These are phyloP conservation scores for Rubroshorea leprosula DNA, from an alignment of 345 rosid species.

Conservation along the genomic window DNA sequence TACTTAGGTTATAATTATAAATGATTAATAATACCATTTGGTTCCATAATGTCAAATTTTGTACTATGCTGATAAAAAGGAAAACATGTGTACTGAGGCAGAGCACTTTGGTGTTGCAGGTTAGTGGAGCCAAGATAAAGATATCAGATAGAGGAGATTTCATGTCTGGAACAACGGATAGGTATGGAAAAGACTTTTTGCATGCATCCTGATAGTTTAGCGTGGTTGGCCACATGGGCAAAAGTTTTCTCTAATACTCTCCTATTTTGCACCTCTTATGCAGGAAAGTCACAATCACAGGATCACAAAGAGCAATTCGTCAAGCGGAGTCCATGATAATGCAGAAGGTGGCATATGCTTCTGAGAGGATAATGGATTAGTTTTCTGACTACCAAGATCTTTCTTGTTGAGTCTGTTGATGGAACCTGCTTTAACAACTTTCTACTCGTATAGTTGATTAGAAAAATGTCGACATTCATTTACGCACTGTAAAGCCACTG, in stretches of 20 bases:
- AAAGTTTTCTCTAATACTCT: background rate
- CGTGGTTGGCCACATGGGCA: too few species aligned
- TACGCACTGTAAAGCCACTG: slow-evolving; percentile 2
- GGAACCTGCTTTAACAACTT: slow-evolving; percentile 9
- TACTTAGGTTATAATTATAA: too few species aligned
- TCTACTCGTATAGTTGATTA: slow-evolving; percentile 8
- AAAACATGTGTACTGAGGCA: slow-evolving; percentile 9
- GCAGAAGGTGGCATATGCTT: slow-evolving; percentile 86
- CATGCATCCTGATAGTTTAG: too few species aligned
- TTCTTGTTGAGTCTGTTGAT: slow-evolving; percentile 18
- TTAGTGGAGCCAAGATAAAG: slow-evolving; percentile 84
- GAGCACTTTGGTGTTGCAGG: slow-evolving; percentile 36
- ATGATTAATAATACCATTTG: background rate
- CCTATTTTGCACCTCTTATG: slow-evolving; percentile 1
- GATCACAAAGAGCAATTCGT: slow-evolving; percentile 77
- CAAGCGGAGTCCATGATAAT: slow-evolving; percentile 90
- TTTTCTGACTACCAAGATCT: slow-evolving; percentile 8
- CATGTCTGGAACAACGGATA: slow-evolving; percentile 82
- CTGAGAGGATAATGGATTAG: slow-evolving; percentile 64
- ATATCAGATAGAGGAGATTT: slow-evolving; percentile 97
- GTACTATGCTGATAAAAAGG: background rate
- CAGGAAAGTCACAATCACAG: slow-evolving; percentile 96
- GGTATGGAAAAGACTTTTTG: slow-evolving; percentile 34
- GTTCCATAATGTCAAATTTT: background rate
- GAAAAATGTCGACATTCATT: slow-evolving; percentile 12